Percentiles rank a stretch among this genome's conserved stretches.
phyloP scores from a whole-genome alignment of 2,329 filamentous ascomycete species.

The Xenoacremonium recifei region DNA sequence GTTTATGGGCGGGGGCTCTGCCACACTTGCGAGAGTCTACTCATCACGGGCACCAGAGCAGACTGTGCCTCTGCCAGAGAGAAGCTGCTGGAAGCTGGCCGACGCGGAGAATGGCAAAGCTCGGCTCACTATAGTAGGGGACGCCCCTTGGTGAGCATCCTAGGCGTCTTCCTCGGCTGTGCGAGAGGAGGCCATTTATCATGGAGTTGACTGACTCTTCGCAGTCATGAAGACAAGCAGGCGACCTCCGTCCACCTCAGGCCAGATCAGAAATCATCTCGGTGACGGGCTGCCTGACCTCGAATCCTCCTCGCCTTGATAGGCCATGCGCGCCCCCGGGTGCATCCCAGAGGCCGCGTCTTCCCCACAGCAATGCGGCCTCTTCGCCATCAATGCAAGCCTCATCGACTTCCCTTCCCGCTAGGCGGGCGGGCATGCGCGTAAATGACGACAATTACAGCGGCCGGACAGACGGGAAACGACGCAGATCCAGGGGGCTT shows the following conservation, averaged over 20 bases:
- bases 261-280: too few relatives aligned
- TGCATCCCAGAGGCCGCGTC: neutral
- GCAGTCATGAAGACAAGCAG: too few relatives aligned
- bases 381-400: conserved; percentile 7
- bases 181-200: too few relatives aligned
- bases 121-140: too few relatives aligned
- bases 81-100: neutral
- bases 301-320: neutral
- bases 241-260: too few relatives aligned
- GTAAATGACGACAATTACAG: conserved; percentile 20
- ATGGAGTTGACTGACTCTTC: too few relatives aligned
- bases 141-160: too few relatives aligned
- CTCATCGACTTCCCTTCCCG: too few relatives aligned
- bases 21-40: neutral
- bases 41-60: neutral
- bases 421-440: conserved; percentile 16
- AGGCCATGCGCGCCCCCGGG: neutral
- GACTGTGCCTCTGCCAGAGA: neutral
- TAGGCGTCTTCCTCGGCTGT: too few relatives aligned
- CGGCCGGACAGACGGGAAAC: conserved; percentile 19
- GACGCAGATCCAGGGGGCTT: conserved; percentile 15
- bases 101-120: too few relatives aligned
- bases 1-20: neutral
- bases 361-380: conserved; percentile 18
- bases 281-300: too few relatives aligned